A percentile compares a stretch with the other conserved stretches of the same genome.
Evolutionary conservation across 2,329 filamentous ascomycete genomes (phyloP).

Genomic region (Paecilomyces sp.): DNA sequence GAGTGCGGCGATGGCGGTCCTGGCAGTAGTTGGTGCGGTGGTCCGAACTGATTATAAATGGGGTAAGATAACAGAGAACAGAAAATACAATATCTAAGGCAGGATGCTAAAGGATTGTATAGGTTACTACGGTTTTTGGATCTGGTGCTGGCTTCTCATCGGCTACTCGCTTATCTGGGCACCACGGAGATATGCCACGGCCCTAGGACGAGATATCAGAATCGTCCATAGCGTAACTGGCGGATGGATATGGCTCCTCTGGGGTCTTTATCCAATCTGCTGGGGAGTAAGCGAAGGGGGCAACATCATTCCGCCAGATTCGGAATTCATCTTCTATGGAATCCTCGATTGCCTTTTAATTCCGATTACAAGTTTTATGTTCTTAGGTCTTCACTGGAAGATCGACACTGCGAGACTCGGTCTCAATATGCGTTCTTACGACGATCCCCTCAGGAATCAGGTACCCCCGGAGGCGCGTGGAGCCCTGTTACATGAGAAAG

Average conservation of each 20-base stretch:
- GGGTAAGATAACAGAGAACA: not conserved
- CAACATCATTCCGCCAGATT: constrained; percentile 59
- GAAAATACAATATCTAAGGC: not conserved
- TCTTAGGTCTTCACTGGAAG: constrained; percentile 57
- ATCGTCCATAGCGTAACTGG: not conserved
- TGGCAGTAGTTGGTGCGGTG: not conserved
- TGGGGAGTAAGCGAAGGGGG: constrained; percentile 60
- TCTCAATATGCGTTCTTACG: constrained; percentile 19
- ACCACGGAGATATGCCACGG: not conserved
- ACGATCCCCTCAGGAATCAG: not conserved
- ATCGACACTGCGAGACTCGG: constrained; percentile 54
- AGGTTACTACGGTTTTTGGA: not conserved
- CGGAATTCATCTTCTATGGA: constrained; percentile 62
- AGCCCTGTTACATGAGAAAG: not conserved
- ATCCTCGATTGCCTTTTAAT: constrained; percentile 60
- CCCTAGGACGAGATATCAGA: not conserved
- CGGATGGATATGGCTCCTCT: constrained; percentile 45
- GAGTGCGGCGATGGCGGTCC: not conserved
- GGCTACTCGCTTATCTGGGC: not conserved
- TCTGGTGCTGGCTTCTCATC: not conserved
- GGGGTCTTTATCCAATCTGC: constrained; percentile 58
- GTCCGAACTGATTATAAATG: not conserved
- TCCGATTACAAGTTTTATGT: constrained; percentile 53
- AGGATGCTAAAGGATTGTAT: not conserved
- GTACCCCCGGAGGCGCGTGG: not conserved